Evolutionary conservation across 2,329 filamentous ascomycete species (phyloP).

Genomic region (Penicillium sp.): DNA sequence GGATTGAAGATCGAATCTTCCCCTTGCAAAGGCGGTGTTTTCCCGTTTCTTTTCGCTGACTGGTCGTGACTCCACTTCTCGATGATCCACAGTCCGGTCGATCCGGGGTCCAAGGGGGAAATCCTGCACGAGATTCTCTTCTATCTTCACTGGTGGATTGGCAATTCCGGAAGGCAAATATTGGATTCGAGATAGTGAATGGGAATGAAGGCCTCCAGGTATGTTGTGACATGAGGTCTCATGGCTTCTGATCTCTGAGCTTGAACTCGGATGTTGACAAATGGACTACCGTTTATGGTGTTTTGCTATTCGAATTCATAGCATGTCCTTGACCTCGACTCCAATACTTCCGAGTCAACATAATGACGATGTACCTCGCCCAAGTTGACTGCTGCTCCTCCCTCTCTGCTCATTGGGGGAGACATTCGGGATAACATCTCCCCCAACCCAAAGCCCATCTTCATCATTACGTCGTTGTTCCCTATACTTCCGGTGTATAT

Average conservation of each 20-base stretch:
- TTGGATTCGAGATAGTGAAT: not conserved
- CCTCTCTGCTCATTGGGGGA: not conserved
- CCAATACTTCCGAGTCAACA: not conserved
- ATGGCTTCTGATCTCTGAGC: not conserved
- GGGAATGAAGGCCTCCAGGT: not conserved
- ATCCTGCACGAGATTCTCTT: not conserved
- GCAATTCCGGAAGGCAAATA: not conserved
- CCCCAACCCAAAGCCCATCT: slow-evolving; percentile 9
- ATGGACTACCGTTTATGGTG: not conserved
- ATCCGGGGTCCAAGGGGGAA: slow-evolving; percentile 20
- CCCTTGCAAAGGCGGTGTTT: not conserved
- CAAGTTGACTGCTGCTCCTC: not conserved
- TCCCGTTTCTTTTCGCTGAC: slow-evolving; percentile 5
- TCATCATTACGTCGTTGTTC: slow-evolving; percentile 26
- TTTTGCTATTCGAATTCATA: not conserved
- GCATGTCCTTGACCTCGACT: not conserved
- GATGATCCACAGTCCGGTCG: slow-evolving; percentile 20
- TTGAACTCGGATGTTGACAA: not conserved
- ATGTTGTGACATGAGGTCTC: not conserved
- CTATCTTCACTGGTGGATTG: not conserved
- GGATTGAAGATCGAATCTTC: not conserved
- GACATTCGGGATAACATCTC: not conserved
- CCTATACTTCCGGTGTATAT: slow-evolving; percentile 7
- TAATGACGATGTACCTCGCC: slow-evolving; percentile 10
- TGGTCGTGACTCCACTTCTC: slow-evolving; percentile 17